A percentile compares a stretch with the other conserved stretches of the same genome.
phyloP scores from a whole-genome alignment of 2,329 filamentous ascomycete species.

The Neonectria punicea region DNA sequence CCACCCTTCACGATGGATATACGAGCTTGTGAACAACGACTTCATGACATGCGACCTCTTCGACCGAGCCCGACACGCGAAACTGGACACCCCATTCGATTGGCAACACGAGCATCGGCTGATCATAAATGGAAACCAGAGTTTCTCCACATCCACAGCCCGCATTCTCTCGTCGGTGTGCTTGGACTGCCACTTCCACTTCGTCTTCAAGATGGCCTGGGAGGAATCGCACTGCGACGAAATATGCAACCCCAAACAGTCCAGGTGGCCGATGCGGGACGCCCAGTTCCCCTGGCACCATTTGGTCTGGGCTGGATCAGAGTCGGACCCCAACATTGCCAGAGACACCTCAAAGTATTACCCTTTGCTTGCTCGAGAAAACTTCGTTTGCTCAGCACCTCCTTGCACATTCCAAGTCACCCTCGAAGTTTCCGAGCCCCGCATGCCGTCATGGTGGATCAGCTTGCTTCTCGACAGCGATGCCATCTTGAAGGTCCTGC shows the following conservation, averaged over 20 bases:
- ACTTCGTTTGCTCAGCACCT: constrained; percentile 55
- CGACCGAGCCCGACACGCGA: constrained; percentile 45
- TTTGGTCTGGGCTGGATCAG: constrained; percentile 49
- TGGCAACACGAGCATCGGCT: constrained; percentile 52
- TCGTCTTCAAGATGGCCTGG: constrained; percentile 53
- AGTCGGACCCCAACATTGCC: constrained; percentile 38
- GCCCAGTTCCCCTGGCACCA: constrained; percentile 53
- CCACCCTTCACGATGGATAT: constrained; percentile 55
- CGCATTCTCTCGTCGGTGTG: constrained; percentile 52
- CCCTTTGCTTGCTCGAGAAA: constrained; percentile 50
- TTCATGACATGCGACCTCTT: constrained; percentile 51
- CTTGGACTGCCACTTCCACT: constrained; percentile 55
- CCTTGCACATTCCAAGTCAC: constrained; percentile 55
- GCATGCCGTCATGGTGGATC: constrained; percentile 56
- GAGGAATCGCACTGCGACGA: constrained; percentile 40
- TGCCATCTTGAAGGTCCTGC: constrained; percentile 55
- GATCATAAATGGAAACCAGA: constrained; percentile 54
- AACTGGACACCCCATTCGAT: constrained; percentile 45
- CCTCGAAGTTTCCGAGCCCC: constrained; percentile 62
- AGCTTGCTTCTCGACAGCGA: constrained; percentile 57
- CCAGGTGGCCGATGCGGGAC: constrained; percentile 50
- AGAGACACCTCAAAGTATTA: constrained; percentile 50
- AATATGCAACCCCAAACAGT: constrained; percentile 47
- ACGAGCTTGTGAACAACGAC: constrained; percentile 52
- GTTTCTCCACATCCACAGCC: constrained; percentile 40